Evolutionary conservation across 2,329 filamentous ascomycete genomes (phyloP).

Genomic region (Fusarium sarcochroum): DNA sequence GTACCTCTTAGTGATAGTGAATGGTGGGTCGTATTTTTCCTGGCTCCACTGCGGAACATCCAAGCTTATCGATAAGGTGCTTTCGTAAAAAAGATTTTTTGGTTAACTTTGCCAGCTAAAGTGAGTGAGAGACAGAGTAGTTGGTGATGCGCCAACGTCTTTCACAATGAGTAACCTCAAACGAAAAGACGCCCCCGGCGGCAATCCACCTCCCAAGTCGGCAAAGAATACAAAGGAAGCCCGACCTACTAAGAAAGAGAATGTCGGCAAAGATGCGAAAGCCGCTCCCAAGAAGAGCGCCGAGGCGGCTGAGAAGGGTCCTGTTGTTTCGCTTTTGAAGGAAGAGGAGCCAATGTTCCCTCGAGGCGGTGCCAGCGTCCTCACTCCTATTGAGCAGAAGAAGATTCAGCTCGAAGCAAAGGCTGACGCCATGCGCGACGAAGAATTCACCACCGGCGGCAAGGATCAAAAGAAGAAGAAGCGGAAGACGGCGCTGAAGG

Average conservation of each 20-base stretch:
- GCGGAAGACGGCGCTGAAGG: slow-evolving; percentile 68
- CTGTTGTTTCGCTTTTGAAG: slow-evolving; percentile 65
- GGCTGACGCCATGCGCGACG: slow-evolving; percentile 91
- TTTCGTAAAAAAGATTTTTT: slow-evolving; percentile 14
- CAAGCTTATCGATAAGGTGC: slow-evolving; percentile 28
- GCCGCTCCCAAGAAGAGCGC: slow-evolving; percentile 49
- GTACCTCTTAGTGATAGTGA: too few species aligned
- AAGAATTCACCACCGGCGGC: slow-evolving; percentile 70
- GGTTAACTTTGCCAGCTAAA: slow-evolving; percentile 27
- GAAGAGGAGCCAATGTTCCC: slow-evolving; percentile 94
- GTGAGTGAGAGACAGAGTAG: slow-evolving; percentile 38
- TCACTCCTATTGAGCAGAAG: slow-evolving; percentile 95
- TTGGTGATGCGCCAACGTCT: slow-evolving; percentile 48
- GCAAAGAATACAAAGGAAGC: slow-evolving; percentile 62
- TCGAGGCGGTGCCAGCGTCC: slow-evolving; percentile 88
- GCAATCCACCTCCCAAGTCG: slow-evolving; percentile 63
- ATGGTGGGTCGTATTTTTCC: too few species aligned
- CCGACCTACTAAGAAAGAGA: slow-evolving; percentile 63
- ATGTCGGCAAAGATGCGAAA: slow-evolving; percentile 50
- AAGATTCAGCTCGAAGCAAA: slow-evolving; percentile 96
- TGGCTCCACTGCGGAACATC: not conserved
- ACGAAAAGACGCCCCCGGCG: slow-evolving; percentile 70
- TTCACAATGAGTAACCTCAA: slow-evolving; percentile 69
- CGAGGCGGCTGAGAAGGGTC: slow-evolving; percentile 51
- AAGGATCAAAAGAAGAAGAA: slow-evolving; percentile 67